Base-by-base conservation (phyloP, 2,329 filamentous ascomycete species). In the Aureobasidium pullulans region DNA sequence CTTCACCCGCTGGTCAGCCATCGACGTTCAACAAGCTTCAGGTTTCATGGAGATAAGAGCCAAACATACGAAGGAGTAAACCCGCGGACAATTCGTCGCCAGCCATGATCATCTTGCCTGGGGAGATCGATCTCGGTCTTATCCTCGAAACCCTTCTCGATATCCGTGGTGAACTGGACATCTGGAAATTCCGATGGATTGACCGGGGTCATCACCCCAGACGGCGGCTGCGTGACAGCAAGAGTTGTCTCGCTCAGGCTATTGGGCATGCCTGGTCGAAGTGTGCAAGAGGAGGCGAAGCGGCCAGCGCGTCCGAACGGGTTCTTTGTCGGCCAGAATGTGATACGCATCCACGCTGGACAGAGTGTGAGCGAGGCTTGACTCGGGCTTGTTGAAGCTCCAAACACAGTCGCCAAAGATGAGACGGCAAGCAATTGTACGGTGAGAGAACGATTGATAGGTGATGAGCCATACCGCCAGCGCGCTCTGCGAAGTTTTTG, bases 161-260 rank as follows among this genome's bases (percentile, higher is more conserved):
- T 44, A 48, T 57, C 54, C 15, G 13, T 28, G 23, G 23, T 23
- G 34, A 47, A 48, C 23, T 57, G 39, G 6, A 16, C 54, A 44
- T 56, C 52, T 46, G 52, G 52, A 37, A n/a, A 37, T 16, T 34
- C 19, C n/a, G 52, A 56, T 1, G 54, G 42, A 23, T 57, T 57
- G 43, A 57, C 43, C 15, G 54, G 54, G n/a, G 54, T 57, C 36
- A 57, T 19, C 6, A 48, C 54, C 54, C 54, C 54, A 19, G 54
- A 57, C 6, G 54, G 54, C 5, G 54, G 54, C 34, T 57, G 54
- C 16, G 54, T 57, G 32, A 57, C 54, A 57, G 54, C 54, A 47
- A 57, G 42, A 37, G 42, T 57, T 28, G 43, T 57, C 16, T 57
- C 54, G 43, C 54, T 57, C 54, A 57, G 32, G 43, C 54, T 57